These are phyloP conservation scores for Dalbergia cochinchinensis DNA, from an alignment of 306 rosid genomes.

Conservation along the genomic window DNA sequence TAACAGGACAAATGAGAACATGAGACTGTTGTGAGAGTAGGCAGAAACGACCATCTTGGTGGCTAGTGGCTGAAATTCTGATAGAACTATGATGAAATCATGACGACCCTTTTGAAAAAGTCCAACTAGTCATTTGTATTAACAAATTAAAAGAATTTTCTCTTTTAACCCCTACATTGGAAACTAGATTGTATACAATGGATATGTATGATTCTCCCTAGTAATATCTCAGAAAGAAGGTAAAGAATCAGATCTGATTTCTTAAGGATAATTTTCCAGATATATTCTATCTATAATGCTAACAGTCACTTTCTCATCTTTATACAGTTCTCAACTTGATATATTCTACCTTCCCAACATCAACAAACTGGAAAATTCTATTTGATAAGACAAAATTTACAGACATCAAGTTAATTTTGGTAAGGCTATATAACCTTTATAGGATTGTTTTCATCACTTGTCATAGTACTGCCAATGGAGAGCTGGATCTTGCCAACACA, in stretches of 20 bases:
- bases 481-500: constrained; percentile 97
- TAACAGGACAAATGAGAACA: constrained; percentile 43
- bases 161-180: constrained; percentile 6
- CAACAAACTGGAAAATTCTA: constrained; percentile 13
- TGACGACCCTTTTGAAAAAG: not conserved
- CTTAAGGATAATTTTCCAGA: constrained; percentile 21
- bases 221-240: constrained; percentile 15
- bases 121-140: not conserved
- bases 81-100: constrained; percentile 14
- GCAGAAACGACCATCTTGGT: constrained; percentile 22
- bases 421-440: constrained; percentile 69
- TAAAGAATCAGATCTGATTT: constrained; percentile 22
- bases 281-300: constrained; percentile 29
- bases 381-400: not conserved
- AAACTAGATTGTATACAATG: not conserved
- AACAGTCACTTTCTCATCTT: constrained; percentile 8
- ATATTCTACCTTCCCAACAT: constrained; percentile 18
- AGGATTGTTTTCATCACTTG: constrained; percentile 71
- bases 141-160: constrained; percentile 25
- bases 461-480: constrained; percentile 71
- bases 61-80: constrained; percentile 16
- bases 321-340: constrained; percentile 23
- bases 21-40: constrained; percentile 28
- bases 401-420: constrained; percentile 25
- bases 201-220: not conserved